Evolutionary conservation across 371 early-diverging fungal genomes (phyloP).

Genomic region (Fennellomyces sp.): DNA sequence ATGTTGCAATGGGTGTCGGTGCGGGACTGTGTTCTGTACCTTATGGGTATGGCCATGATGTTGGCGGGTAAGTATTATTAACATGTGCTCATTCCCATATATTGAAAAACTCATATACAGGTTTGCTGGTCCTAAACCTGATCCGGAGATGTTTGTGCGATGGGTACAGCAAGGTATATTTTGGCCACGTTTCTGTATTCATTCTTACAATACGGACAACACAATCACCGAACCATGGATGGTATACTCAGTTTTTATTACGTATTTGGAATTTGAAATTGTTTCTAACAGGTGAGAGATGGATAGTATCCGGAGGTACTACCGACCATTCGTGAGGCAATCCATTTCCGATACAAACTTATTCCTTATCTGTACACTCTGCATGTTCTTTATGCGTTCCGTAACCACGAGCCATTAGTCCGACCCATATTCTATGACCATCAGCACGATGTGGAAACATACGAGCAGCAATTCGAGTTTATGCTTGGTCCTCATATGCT

Average conservation of each 20-base stretch:
- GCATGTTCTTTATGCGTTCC: slow-evolving; percentile 31
- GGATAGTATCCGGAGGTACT: slow-evolving; percentile 42
- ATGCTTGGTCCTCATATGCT: slow-evolving; percentile 58
- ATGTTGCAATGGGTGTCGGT: slow-evolving; percentile 63
- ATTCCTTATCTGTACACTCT: slow-evolving; percentile 64
- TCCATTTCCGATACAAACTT: slow-evolving; percentile 55
- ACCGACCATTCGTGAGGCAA: slow-evolving; percentile 54
- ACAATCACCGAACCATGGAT: slow-evolving; percentile 67
- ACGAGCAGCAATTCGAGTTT: slow-evolving; percentile 53
- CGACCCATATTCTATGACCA: slow-evolving; percentile 61
- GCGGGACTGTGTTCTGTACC: slow-evolving; percentile 51
- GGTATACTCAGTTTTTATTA: slow-evolving; percentile 21
- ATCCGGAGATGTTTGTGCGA: slow-evolving; percentile 59
- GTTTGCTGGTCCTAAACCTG: slow-evolving; percentile 61
- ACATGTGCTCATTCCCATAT: background rate
- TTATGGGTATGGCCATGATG: slow-evolving; percentile 63
- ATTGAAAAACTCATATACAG: background rate
- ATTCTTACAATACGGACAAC: slow-evolving; percentile 63
- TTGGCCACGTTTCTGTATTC: slow-evolving; percentile 64
- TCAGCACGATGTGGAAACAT: slow-evolving; percentile 45
- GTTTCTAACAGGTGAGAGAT: background rate
- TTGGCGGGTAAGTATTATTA: slow-evolving; percentile 44
- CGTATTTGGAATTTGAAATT: background rate
- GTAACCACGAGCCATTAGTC: slow-evolving; percentile 47
- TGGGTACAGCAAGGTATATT: slow-evolving; percentile 71